These are phyloP conservation scores for Domatiomyces catenatus DNA, from an alignment of 2,329 filamentous ascomycete genomes.

Conservation along the genomic window DNA sequence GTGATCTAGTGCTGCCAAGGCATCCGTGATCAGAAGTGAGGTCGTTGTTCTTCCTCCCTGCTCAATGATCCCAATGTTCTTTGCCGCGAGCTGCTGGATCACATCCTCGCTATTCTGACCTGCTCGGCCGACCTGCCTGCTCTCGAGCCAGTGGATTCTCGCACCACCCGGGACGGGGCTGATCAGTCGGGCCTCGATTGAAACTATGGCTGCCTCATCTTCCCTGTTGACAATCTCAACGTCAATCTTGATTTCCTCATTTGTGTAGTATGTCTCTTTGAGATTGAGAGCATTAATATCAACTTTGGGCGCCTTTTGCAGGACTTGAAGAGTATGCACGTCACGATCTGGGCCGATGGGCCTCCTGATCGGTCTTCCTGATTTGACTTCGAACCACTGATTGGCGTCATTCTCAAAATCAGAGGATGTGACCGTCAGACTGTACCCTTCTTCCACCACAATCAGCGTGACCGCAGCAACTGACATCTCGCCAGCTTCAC, in stretches of 20 bases:
- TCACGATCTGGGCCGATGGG: conserved; percentile 32
- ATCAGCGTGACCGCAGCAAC: conserved; percentile 48
- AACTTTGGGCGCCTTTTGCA: conserved; percentile 85
- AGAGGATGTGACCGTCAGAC: conserved; percentile 49
- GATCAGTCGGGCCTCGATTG: conserved; percentile 52
- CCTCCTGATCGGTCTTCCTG: conserved; percentile 23
- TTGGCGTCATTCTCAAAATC: conserved; percentile 22
- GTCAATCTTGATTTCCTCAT: conserved; percentile 55
- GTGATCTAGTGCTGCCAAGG: conserved; percentile 40
- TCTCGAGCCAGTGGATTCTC: conserved; percentile 28
- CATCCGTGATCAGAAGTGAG: conserved; percentile 36
- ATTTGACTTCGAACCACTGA: conserved; percentile 30
- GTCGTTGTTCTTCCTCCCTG: conserved; percentile 21
- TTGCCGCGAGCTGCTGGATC: conserved; percentile 8
- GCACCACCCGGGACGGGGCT: conserved; percentile 38
- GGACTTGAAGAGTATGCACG: conserved; percentile 49
- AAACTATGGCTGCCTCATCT: conserved; percentile 58
- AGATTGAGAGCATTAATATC: conserved; percentile 52
- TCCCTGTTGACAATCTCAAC: conserved; percentile 69
- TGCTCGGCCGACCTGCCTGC: conserved; percentile 6
- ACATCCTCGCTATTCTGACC: conserved; percentile 20
- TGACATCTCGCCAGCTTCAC: conserved; percentile 65
- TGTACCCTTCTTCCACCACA: conserved; percentile 50
- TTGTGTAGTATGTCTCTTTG: conserved; percentile 63
- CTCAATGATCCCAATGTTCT: conserved; percentile 17